Base-by-base conservation (phyloP, 2,329 filamentous ascomycete species). In the Elsinoe australis region DNA sequence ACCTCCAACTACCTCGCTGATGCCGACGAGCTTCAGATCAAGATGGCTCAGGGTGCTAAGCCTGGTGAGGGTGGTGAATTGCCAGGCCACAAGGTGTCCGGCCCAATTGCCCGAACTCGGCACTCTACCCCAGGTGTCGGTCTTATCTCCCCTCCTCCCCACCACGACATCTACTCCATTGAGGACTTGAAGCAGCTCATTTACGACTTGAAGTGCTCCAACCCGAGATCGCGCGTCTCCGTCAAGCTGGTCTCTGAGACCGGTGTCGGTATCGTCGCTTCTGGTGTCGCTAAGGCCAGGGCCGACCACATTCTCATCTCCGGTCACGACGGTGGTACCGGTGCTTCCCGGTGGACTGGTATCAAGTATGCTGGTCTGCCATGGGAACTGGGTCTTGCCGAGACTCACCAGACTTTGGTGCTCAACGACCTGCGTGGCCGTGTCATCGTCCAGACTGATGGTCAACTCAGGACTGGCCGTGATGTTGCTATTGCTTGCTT, bases 1-100 rank as follows among this genome's bases (percentile, higher is more conserved):
- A 96, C 90, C 1, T 92, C 87, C 51, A 86, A 87, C 64, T 96
- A 95, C 64, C 79, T 96, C 12, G 87, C 89, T 42, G 90, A 96
- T 66, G 87, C 90, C 14, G 90, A 96, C 61, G 89, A 96, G 70
- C 74, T 96, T 36, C 90, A 96, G 68, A 96, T 96, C 71, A 96
- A 96, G 79, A 96, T 96, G 90, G 90, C 90, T 7, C 90, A 96
- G 70, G 90, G 90, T 65, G 90, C 90, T 54, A 96, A 96, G 78
- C 90, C 90, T 49, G 90, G 90, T 68, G 90, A 96, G 69, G 90
- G 90, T 73, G 90, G 90, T 77, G 90, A 96, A 69, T 79, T 96
- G 62, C 90, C 90, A 42, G 90, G 90, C 32, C 88, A 95, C 75
- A 96, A 96, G 72, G 90, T 96, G 21, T 92, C 89, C 52, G 86